Base-by-base conservation (phyloP, 2,329 filamentous ascomycete species). In the Epichloe glyceriae region DNA sequence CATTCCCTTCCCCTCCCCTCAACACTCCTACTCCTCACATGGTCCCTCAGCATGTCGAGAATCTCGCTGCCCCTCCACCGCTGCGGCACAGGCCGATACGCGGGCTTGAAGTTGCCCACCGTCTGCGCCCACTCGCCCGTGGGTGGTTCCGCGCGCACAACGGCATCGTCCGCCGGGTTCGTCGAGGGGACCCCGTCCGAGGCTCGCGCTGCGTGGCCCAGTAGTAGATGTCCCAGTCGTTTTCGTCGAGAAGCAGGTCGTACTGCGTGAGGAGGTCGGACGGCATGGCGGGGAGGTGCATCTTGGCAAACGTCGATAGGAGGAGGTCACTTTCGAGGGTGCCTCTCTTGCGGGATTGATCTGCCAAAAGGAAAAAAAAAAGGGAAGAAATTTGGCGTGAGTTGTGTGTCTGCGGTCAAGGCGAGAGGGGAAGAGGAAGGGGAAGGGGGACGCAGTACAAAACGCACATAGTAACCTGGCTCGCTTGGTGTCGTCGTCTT, bases 221-320 rank as follows among this genome's bases (percentile, higher is more conserved):
- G 76, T 98, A 98, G 76, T 98, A 98, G 55, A 98, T 96, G 67
- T 98, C 93, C 93, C 93, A 98, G 73, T 98, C 93, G 69, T 98
- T 98, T 72, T 98, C 93, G 69, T 98, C 93, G 51, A 98, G 82
- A 73, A 98, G 94, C 30, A 78, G 73, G 67, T 97, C 91, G 73
- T 93, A 97, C 68, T 95, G 80, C 60, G 79, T 70, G 59, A 97
- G 82, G 64, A 94, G 86, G 47, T 74, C 68, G 5, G 73, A 67
- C 1, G 78, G 79, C 87, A 98, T 95, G 54, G 71, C 72, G 42
- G 75, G 73, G 20, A 98, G 82, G 68, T 94, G 77, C 50, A 75
- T 73, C 58, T 91, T 81, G 56, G 93, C 93, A 66, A 98, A 98
- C 57, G 93, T 98, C 53, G 88, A 95, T 58, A 97, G 85, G 56